Evolutionary conservation across 441 rosid species (phyloP).

Genomic region (Populus tomentosa): DNA sequence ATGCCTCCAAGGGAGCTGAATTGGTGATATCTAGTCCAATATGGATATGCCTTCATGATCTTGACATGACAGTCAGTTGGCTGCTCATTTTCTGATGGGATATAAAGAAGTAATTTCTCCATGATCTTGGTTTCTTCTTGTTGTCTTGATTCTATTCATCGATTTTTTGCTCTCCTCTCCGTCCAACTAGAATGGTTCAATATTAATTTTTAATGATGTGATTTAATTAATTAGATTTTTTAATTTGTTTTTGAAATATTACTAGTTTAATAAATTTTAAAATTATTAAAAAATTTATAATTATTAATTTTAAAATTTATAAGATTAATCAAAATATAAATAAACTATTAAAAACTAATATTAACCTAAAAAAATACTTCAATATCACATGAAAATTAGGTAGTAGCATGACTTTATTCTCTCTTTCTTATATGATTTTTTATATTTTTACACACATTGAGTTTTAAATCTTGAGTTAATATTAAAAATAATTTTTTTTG

Average conservation of each 20-base stretch:
- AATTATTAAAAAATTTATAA: accelerated
- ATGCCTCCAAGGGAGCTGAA: too few relatives aligned
- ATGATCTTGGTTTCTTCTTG: background rate
- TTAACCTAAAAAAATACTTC: too few relatives aligned
- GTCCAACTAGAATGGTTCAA: too few relatives aligned
- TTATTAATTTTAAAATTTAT: too few relatives aligned
- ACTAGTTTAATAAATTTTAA: too few relatives aligned
- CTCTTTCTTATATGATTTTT: background rate
- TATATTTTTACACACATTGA: background rate
- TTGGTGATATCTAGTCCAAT: too few relatives aligned
- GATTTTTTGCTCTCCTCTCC: too few relatives aligned
- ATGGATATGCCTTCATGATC: too few relatives aligned
- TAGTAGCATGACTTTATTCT: too few relatives aligned
- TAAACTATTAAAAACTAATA: accelerated
- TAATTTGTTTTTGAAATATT: accelerated
- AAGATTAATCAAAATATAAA: accelerated
- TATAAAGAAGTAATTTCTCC: background rate
- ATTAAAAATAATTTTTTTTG: background rate
- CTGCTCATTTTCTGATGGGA: background rate
- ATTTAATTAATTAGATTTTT: accelerated
- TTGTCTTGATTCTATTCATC: background rate
- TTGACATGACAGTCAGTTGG: background rate
- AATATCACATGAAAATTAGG: too few relatives aligned
- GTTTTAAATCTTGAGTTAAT: background rate
- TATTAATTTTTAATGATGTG: too few relatives aligned